phyloP scores from a whole-genome alignment of 208 protist genomes.

The Trypanosomatidae sp. region DNA sequence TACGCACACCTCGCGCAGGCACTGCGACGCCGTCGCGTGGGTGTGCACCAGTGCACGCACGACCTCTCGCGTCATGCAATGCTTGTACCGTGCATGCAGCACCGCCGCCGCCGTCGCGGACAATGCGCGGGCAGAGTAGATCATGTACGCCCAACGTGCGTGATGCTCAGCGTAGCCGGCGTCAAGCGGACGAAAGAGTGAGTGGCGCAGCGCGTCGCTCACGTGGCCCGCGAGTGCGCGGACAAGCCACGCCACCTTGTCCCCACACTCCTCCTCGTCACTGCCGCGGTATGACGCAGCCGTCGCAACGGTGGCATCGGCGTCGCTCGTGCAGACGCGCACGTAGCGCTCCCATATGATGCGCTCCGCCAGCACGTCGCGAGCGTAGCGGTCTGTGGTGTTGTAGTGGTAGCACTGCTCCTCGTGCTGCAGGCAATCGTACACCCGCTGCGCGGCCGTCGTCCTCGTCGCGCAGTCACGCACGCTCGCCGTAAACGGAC shows the following conservation, averaged over 20 bases:
- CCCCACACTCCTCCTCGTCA: no score
- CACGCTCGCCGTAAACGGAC: conserved; percentile 26
- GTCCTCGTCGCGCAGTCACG: no score
- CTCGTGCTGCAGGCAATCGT: conserved; percentile 83
- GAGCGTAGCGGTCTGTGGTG: conserved; percentile 55
- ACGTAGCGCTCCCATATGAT: conserved; percentile 59
- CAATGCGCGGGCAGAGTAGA: conserved; percentile 34
- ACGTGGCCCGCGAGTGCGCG: conserved; percentile 27
- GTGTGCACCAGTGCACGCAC: conserved; percentile 22
- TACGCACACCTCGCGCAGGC: conserved; percentile 20
- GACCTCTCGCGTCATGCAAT: conserved; percentile 19
- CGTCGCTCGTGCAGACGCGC: conserved; percentile 8
- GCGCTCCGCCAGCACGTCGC: conserved; percentile 79
- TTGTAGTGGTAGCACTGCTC: conserved; percentile 93
- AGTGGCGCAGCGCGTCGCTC: conserved; percentile 38
- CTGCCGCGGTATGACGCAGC: no score
- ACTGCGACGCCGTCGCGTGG: conserved; percentile 16
- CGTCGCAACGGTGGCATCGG: not conserved
- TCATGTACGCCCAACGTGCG: conserved; percentile 46
- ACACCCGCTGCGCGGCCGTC: conserved; percentile 14
- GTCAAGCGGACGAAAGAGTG: conserved; percentile 54
- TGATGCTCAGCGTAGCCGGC: conserved; percentile 46
- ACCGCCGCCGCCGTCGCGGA: no score
- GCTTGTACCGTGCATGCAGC: conserved; percentile 13
- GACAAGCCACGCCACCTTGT: no score